Evolutionary conservation across 116 monocot genomes (phyloP).

Genomic region (Iris pallida): DNA sequence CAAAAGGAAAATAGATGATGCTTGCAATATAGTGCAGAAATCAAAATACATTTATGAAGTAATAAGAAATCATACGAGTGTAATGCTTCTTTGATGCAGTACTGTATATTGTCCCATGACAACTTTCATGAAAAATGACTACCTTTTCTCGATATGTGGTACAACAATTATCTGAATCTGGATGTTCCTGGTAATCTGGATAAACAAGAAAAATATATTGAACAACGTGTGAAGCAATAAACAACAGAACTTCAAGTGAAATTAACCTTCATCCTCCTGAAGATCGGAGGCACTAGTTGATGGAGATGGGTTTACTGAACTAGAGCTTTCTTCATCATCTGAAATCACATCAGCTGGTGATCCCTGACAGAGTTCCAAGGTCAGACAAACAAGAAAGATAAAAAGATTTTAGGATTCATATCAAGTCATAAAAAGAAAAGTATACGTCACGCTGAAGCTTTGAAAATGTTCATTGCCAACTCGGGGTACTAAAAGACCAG

Average conservation of each 20-base stretch:
- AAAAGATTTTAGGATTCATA: background rate
- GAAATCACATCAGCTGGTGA: constrained; percentile 32
- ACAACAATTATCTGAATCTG: constrained; percentile 12
- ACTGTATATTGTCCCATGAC: too few relatives aligned
- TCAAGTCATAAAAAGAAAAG: background rate
- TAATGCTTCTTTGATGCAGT: too few relatives aligned
- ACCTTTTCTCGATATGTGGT: constrained; percentile 31
- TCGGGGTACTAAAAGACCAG: constrained; percentile 6
- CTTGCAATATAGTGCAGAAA: too few relatives aligned
- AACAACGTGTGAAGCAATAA: constrained; percentile 4
- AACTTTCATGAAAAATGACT: constrained; percentile 6
- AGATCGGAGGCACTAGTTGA: constrained; percentile 33
- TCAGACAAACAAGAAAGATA: constrained; percentile 1
- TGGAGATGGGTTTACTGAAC: constrained; percentile 16
- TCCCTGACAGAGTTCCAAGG: constrained; percentile 27
- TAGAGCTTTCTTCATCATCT: constrained; percentile 38
- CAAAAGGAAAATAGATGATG: too few relatives aligned
- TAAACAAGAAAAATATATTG: constrained; percentile 1
- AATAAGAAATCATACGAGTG: too few relatives aligned
- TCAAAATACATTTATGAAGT: too few relatives aligned
- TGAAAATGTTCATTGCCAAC: constrained; percentile 10
- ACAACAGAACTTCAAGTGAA: constrained; percentile 6
- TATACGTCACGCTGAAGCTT: constrained; percentile 20
- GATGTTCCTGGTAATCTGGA: constrained; percentile 31
- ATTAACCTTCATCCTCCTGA: constrained; percentile 27